Evolutionary conservation across 768 basidiomycete species (phyloP).

Genomic region (Mrakia frigida): DNA sequence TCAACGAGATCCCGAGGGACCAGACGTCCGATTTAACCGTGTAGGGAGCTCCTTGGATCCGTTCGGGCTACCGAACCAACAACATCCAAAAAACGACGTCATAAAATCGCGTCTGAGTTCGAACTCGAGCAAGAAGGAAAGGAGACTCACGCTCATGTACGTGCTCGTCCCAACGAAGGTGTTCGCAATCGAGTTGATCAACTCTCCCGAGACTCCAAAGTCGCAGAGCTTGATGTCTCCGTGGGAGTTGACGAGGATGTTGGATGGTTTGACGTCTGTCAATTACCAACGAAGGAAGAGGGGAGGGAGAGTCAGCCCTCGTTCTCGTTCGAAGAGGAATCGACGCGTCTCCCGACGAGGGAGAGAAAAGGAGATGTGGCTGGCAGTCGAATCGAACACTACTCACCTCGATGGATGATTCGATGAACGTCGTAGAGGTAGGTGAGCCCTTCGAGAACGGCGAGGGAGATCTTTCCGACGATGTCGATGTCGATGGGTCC

Average conservation of each 20-base stretch:
- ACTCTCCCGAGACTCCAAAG: conserved; percentile 96
- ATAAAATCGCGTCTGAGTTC: neutral
- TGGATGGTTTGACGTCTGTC: conserved; percentile 96
- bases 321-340: too few relatives aligned
- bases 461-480: conserved; percentile 87
- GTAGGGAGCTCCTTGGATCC: conserved; percentile 97
- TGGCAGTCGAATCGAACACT: neutral
- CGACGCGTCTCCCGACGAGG: neutral
- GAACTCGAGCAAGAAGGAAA: neutral
- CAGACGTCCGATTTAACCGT: conserved; percentile 99
- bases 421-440: conserved; percentile 95
- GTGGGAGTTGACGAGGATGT: conserved; percentile 87
- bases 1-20: conserved; percentile 94
- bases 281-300: neutral
- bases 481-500: conserved; percentile 89
- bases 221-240: conserved; percentile 99
- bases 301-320: neutral
- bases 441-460: conserved; percentile 88
- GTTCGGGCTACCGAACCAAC: conserved; percentile 67
- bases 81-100: neutral
- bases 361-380: neutral
- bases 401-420: conserved; percentile 94
- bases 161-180: conserved; percentile 98
- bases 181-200: conserved; percentile 98
- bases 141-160: conserved; percentile 84